A percentile compares a stretch with the other conserved stretches of the same genome.
Evolutionary conservation across 768 basidiomycete genomes (phyloP).

Genomic region (Leccinum ochraceum): DNA sequence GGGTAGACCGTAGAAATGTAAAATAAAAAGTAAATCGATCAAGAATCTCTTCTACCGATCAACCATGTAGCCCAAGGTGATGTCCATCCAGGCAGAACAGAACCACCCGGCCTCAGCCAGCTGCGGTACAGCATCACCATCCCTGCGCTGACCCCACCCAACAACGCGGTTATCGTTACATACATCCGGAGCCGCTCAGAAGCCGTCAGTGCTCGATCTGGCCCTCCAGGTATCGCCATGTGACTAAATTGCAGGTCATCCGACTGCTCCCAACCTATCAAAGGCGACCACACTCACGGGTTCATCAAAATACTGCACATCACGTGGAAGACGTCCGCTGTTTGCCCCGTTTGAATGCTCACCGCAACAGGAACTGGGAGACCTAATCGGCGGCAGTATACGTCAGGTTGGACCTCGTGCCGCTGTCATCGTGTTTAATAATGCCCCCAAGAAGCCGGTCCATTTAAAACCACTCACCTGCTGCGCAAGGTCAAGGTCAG

Average conservation of each 20-base stretch:
- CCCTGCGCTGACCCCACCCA: conserved; percentile 76
- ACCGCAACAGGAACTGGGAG: conserved; percentile 96
- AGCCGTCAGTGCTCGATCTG: conserved; percentile 72
- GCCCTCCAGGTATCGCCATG: conserved; percentile 78
- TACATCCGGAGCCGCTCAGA: conserved; percentile 71
- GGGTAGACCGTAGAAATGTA: conserved; percentile 1
- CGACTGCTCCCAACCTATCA: conserved; percentile 5
- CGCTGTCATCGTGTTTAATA: conserved; percentile 41
- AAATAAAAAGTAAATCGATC: conserved; percentile 10
- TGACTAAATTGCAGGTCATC: conserved; percentile 40
- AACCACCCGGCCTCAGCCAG: conserved; percentile 60
- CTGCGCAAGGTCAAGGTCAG: conserved; percentile 93
- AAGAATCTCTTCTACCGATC: conserved; percentile 48
- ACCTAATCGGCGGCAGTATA: conserved; percentile 86
- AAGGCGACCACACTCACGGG: conserved; percentile 65
- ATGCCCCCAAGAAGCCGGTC: not conserved
- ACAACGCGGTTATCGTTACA: conserved; percentile 66
- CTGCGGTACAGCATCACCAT: conserved; percentile 71
- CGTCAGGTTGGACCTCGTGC: conserved; percentile 98
- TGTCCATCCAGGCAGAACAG: conserved; percentile 52
- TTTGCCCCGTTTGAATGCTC: conserved; percentile 83
- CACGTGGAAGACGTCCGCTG: conserved; percentile 84
- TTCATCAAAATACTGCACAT: conserved; percentile 84
- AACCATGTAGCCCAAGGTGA: conserved; percentile 70
- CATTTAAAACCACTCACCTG: conserved; percentile 54